Evolutionary conservation across 225 moss, liverwort and hornwort genomes (phyloP).

Genomic region (Antitrichia curtipendula): DNA sequence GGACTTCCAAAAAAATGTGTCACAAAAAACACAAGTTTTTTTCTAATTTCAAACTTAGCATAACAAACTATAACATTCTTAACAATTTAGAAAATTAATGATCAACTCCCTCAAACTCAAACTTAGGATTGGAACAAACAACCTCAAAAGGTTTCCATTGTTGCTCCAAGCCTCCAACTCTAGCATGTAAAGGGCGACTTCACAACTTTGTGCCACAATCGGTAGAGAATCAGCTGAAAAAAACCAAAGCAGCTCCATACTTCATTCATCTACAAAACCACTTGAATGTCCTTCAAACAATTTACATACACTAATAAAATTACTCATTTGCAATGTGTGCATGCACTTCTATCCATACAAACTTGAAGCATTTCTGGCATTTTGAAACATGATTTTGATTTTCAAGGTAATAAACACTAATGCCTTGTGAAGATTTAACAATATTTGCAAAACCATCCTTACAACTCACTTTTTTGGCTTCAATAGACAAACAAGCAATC

Average conservation of each 20-base stretch:
- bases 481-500: not conserved
- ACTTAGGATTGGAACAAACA: not conserved
- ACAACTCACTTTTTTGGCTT: too few relatives aligned
- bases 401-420: too few relatives aligned
- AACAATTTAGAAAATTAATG: not conserved
- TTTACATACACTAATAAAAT: not conserved
- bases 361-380: too few relatives aligned
- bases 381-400: too few relatives aligned
- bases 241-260: not conserved
- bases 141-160: not conserved
- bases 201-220: not conserved
- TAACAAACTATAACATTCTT: too few relatives aligned
- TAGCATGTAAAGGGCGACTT: not conserved
- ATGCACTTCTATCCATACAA: too few relatives aligned
- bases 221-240: not conserved
- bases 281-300: not conserved
- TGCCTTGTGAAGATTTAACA: too few relatives aligned
- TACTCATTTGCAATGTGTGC: too few relatives aligned
- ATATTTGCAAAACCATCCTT: too few relatives aligned
- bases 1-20: fast-evolving
- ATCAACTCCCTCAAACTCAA: not conserved
- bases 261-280: not conserved
- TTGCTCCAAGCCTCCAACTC: not conserved
- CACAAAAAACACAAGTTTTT: fast-evolving
- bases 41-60: not conserved